phyloP scores from a whole-genome alignment of 495 filamentous ascomycete species.

The Talaromyces adpressus region DNA sequence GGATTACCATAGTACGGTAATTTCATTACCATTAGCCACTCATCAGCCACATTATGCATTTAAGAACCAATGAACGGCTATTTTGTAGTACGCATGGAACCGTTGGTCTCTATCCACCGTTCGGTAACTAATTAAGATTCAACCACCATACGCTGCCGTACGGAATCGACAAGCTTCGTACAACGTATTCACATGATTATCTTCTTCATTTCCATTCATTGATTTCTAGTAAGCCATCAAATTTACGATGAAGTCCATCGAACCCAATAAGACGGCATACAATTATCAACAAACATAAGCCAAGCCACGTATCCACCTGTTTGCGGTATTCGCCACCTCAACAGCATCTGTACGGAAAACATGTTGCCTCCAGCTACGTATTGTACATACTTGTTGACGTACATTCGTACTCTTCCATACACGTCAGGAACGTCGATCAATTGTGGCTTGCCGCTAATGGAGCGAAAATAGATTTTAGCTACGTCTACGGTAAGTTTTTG shows the following conservation, averaged over 20 bases:
- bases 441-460: slow-evolving; percentile 2
- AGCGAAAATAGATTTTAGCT: not conserved
- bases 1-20: not conserved
- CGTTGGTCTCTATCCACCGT: not conserved
- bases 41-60: not conserved
- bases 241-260: not conserved
- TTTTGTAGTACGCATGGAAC: not conserved
- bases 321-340: not conserved
- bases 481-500: not conserved
- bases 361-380: slow-evolving; percentile 4
- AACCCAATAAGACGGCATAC: not conserved
- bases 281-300: not conserved
- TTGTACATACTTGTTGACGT: not conserved
- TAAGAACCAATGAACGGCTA: not conserved
- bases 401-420: not conserved
- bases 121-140: not conserved
- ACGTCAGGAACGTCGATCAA: slow-evolving; percentile 1
- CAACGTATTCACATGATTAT: no score
- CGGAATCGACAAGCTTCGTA: no score
- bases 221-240: no score
- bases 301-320: not conserved
- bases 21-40: not conserved
- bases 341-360: not conserved
- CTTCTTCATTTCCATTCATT: no score
- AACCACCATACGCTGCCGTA: not conserved